phyloP scores from a whole-genome alignment of 1,284 basidiomycete genomes.

The Sanghuangporus weigelae region DNA sequence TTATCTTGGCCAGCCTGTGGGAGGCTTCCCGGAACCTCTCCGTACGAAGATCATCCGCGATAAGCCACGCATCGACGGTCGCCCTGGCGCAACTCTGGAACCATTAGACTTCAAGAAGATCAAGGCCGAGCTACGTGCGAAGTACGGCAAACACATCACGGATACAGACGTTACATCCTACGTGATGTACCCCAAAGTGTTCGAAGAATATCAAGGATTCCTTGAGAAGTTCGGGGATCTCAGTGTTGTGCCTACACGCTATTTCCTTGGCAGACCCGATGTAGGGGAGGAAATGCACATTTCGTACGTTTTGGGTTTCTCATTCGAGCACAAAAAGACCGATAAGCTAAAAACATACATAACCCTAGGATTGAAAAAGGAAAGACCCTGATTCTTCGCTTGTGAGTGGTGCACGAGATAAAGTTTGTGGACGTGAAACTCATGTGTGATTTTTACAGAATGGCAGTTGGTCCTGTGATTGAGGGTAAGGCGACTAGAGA shows the following conservation, averaged over 20 bases:
- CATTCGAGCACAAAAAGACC: neutral
- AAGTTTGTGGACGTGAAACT: neutral
- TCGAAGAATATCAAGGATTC: slow-evolving; percentile 96
- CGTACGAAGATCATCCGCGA: slow-evolving; percentile 90
- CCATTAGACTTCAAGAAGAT: slow-evolving; percentile 96
- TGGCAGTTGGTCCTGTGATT: slow-evolving; percentile 93
- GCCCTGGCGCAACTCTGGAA: slow-evolving; percentile 84
- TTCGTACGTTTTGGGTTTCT: slow-evolving; percentile 31
- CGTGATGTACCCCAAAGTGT: slow-evolving; percentile 97
- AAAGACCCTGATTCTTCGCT: slow-evolving; percentile 93
- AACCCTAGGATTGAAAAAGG: slow-evolving; percentile 80
- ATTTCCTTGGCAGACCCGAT: slow-evolving; percentile 92
- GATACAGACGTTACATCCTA: slow-evolving; percentile 93
- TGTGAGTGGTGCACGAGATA: slow-evolving; percentile 29
- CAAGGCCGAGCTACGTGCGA: slow-evolving; percentile 88
- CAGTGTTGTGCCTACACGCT: slow-evolving; percentile 91
- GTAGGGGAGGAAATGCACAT: slow-evolving; percentile 96
- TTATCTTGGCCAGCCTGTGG: slow-evolving; percentile 93
- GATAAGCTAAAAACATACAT: neutral
- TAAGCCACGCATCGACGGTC: slow-evolving; percentile 89
- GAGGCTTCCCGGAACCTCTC: slow-evolving; percentile 97
- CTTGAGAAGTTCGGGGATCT: slow-evolving; percentile 95
- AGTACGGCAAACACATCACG: slow-evolving; percentile 93
- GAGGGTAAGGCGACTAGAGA: slow-evolving; percentile 90
- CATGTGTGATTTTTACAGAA: slow-evolving; percentile 25